phyloP scores from a whole-genome alignment of 352 stramenopile species.

The Globisporangium parvum region DNA sequence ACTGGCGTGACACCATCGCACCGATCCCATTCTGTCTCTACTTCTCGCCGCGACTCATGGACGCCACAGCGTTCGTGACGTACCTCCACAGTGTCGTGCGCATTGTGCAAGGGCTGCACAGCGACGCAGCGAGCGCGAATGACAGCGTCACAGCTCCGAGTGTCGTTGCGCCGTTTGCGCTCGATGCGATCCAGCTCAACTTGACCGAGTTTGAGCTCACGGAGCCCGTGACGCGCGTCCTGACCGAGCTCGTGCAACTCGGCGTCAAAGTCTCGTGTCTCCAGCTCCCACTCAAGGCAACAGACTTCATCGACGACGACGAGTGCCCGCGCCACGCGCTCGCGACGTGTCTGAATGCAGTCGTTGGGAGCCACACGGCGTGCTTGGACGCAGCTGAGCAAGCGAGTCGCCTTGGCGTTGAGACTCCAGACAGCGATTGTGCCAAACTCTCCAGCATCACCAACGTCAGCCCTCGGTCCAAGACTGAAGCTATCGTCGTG shows the following conservation, averaged over 20 bases:
- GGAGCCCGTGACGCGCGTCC: conserved; percentile 16
- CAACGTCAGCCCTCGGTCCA: neutral
- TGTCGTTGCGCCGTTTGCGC: conserved; percentile 14
- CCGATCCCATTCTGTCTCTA: conserved; percentile 26
- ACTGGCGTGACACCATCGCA: neutral
- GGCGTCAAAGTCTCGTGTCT: conserved; percentile 22
- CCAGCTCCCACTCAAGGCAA: conserved; percentile 23
- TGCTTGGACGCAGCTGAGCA: neutral
- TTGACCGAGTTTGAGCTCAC: conserved; percentile 33
- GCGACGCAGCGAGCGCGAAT: conserved; percentile 1
- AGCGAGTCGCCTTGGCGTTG: neutral
- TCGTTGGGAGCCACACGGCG: neutral
- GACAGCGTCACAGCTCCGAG: neutral
- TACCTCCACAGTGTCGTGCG: conserved; percentile 24
- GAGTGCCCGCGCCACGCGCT: conserved; percentile 27
- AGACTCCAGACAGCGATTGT: too few species aligned
- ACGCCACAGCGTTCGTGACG: conserved; percentile 18
- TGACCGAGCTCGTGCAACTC: conserved; percentile 18
- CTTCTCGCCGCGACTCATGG: conserved; percentile 24
- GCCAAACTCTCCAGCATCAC: too few species aligned
- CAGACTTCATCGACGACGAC: conserved; percentile 25
- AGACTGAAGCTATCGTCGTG: conserved; percentile 7
- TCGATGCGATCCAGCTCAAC: conserved; percentile 29
- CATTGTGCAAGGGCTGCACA: conserved; percentile 10
- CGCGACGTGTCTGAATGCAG: conserved; percentile 17